Evolutionary conservation across 345 rosid species (phyloP), one percentile per base, ranked within the genome.

Genomic region (Populus deltoides): DNA sequence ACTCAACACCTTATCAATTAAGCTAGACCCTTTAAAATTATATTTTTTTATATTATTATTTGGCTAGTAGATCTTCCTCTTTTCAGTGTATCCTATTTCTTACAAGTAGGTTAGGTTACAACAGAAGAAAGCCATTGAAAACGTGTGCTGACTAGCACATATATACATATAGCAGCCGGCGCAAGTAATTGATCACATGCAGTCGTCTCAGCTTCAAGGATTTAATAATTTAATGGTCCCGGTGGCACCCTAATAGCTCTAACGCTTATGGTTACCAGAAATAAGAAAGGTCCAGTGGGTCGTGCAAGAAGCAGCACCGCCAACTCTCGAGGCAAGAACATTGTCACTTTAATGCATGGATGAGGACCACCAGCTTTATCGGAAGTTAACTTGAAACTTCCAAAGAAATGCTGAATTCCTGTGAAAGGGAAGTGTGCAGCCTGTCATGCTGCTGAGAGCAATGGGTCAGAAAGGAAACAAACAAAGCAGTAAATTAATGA

Each of bases 1-100:
- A 33, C 35, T 4, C 35, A 2, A 31, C 33, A 0, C 2, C 3
- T 2, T 0, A 1, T 31, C 33, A 0, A 3, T 33, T 33, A 0
- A 33, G 5, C 0, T 33, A 33, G 0, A 33, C 0, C 5, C 33
- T 0, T 3, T 0, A 0, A 3, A 33, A 3, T 33, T 4, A 33
- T 33, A 4, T 8, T 2, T 49, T 49, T 5, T 49, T 17, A 22
- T 49, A 4, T 49, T 49, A 5, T 49, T 49, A 55, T 55, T 8
- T 22, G 25, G 62, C 12, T n/a, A 0, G 62, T 4, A 22, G 22
- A 22, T 22, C 12, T 22, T 55, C 62, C 62, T 55, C 27, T 55
- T 55, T 55, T 8, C 12, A 55, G 62, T 22, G 8, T 3, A 55
- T 53, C 59, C 59, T 20, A 6, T 53, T 53, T 53, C n/a, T 53